These are phyloP conservation scores for Pythium phragmiticola DNA, from an alignment of 352 stramenopile genomes.

Conservation along the genomic window DNA sequence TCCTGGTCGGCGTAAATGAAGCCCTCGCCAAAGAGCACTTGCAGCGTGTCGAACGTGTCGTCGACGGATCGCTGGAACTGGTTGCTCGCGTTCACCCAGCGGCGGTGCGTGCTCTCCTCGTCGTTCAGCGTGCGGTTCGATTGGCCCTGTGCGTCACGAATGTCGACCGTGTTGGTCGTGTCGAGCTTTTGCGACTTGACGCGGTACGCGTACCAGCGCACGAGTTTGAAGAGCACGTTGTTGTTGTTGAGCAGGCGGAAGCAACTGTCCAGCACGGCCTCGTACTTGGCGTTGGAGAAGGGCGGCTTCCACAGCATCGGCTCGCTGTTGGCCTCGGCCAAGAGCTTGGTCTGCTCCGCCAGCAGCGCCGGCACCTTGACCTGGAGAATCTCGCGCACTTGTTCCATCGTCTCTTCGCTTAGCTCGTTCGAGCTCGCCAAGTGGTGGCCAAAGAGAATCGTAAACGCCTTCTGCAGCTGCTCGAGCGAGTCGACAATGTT, in stretches of 20 bases:
- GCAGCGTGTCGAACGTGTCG: slow-evolving; percentile 71
- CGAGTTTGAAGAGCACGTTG: slow-evolving; percentile 76
- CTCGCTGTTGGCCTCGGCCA: slow-evolving; percentile 62
- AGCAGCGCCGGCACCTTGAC: slow-evolving; percentile 55
- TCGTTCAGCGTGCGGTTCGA: slow-evolving; percentile 19
- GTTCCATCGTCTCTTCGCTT: slow-evolving; percentile 47
- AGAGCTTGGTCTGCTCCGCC: slow-evolving; percentile 54
- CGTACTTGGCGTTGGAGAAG: slow-evolving; percentile 80
- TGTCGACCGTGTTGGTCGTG: slow-evolving; percentile 45
- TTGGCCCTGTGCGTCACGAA: slow-evolving; percentile 35
- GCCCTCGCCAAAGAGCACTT: slow-evolving; percentile 68
- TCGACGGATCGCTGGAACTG: slow-evolving; percentile 51
- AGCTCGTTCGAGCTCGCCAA: slow-evolving; percentile 52
- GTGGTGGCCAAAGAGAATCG: slow-evolving; percentile 70
- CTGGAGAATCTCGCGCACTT: slow-evolving; percentile 59
- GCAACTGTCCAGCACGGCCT: slow-evolving; percentile 55
- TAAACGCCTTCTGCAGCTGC: slow-evolving; percentile 60
- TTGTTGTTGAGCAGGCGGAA: slow-evolving; percentile 81
- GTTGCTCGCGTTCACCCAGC: slow-evolving; percentile 52
- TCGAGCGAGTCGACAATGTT: slow-evolving; percentile 79
- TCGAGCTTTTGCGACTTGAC: slow-evolving; percentile 46
- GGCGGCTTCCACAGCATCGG: slow-evolving; percentile 63
- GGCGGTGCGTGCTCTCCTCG: slow-evolving; percentile 31
- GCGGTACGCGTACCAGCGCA: slow-evolving; percentile 76
- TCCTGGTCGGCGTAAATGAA: slow-evolving; percentile 79